Evolutionary conservation across 2,329 filamentous ascomycete species (phyloP), one percentile per base, ranked within the genome.

Genomic region (Trichoderma pleuroti): DNA sequence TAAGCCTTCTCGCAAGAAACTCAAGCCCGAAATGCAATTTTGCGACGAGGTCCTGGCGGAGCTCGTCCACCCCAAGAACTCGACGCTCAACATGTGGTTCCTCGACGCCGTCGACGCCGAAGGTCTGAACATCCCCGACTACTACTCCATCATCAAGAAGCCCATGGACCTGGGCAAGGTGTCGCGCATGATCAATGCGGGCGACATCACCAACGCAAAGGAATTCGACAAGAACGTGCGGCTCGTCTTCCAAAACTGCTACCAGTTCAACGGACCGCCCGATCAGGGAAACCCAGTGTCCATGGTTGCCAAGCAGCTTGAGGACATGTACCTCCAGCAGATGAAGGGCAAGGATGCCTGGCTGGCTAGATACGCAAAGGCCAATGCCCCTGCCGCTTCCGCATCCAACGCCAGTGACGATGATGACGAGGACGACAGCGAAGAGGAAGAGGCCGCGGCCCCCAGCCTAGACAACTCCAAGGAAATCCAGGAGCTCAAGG

Each of bases 141-240:
- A 99, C 79, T 93, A 96, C 79, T 93, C 92, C 76, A 85, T 98
- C 72, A 94, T 99, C 82, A 98, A 97, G 85, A 93, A 94, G 79
- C 96, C 96, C 0, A 99, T 98, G 95, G 95, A 99, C 79, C 85
- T 98, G 63, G 86, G 87, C 18, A 97, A 93, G n/a, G 92, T 97
- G 77, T 85, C 88, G 42, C 86, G 86, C 54, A 97, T 97, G 81
- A 85, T 98, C 52, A 89, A 91, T 75, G 85, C 85, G 14, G 93
- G 94, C 30, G 88, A 93, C 70, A 98, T 98, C 77, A 87, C 89
- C 74, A 93, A 87, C 70, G 86, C 93, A 1, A 94, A 93, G 79
- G 94, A 98, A 59, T 93, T 98, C 75, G 92, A 97, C 77, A 87
- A 87, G 71, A 94, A 97, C 76, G 88, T 97, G 68, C 87, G 90